Evolutionary conservation across 2,329 filamentous ascomycete species (phyloP).

Genomic region (Xylaria sp.): DNA sequence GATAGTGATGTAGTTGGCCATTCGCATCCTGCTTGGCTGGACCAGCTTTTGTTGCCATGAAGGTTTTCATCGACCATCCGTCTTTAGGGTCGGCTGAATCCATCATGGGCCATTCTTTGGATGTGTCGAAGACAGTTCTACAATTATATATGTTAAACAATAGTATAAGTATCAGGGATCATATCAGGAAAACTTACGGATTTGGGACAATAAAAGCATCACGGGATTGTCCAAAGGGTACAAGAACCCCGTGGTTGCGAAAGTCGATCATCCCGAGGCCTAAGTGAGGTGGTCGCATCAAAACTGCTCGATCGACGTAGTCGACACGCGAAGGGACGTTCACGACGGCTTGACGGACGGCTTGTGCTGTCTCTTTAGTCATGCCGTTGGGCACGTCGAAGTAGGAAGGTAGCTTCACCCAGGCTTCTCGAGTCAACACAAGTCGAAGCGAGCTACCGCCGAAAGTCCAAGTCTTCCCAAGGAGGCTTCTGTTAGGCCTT

Average conservation of each 20-base stretch:
- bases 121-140: constrained; percentile 7
- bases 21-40: constrained; percentile 6
- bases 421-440: constrained; percentile 4
- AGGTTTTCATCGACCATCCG: constrained; percentile 7
- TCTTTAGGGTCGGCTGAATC: constrained; percentile 4
- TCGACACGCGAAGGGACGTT: neutral
- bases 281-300: neutral
- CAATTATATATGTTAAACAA: neutral
- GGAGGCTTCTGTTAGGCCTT: neutral
- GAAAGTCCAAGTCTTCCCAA: constrained; percentile 10
- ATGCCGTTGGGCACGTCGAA: neutral
- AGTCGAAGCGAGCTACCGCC: constrained; percentile 1
- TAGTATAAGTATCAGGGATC: neutral
- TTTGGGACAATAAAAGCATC: constrained; percentile 4
- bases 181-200: constrained; percentile 4
- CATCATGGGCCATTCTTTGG: constrained; percentile 8
- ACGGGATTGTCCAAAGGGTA: constrained; percentile 9
- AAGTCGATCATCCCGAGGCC: neutral
- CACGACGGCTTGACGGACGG: neutral
- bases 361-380: neutral
- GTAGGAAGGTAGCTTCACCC: constrained; percentile 2
- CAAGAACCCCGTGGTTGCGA: constrained; percentile 5
- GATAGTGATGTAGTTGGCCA: constrained; percentile 7
- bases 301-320: neutral
- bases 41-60: neutral